These are phyloP conservation scores for Ganoderma boninense DNA, from an alignment of 1,284 basidiomycete species.

Conservation along the genomic window DNA sequence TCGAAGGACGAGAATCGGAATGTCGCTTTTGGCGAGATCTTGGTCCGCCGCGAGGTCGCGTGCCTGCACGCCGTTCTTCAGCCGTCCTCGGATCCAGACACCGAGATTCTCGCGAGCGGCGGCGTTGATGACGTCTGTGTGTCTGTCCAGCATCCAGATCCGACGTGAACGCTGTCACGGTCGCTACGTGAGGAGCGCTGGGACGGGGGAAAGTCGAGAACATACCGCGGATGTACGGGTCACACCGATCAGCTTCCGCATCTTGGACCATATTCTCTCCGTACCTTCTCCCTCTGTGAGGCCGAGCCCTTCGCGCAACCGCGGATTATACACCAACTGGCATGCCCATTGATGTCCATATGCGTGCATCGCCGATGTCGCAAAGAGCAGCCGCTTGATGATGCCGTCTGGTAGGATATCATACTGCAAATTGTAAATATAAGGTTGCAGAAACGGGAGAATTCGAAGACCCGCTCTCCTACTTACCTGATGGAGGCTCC, in stretches of 20 bases:
- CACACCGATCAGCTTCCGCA: constrained; percentile 43
- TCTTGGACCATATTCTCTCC: too few species aligned
- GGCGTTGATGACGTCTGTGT: constrained; percentile 7
- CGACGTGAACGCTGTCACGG: constrained; percentile 11
- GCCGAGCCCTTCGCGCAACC: constrained; percentile 41
- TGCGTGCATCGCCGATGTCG: constrained; percentile 50
- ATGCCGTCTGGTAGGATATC: constrained; percentile 39
- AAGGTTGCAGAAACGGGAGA: too few species aligned
- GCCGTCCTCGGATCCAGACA: constrained; percentile 1
- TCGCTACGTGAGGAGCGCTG: too few species aligned
- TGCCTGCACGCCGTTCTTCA: constrained; percentile 11
- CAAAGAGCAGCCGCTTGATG: constrained; percentile 38
- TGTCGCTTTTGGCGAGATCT: constrained; percentile 15
- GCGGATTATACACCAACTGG: constrained; percentile 48
- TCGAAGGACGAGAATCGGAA: constrained; percentile 34
- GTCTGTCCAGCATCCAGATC: constrained; percentile 25
- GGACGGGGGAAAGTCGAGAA: too few species aligned
- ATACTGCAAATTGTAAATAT: too few species aligned
- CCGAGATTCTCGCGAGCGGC: constrained; percentile 23
- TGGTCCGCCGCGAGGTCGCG: not conserved
- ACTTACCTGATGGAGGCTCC: constrained; percentile 42
- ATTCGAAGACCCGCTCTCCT: too few species aligned
- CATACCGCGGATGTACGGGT: constrained; percentile 39
- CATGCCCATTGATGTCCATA: constrained; percentile 52
- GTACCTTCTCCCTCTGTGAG: constrained; percentile 47